Evolutionary conservation across 352 stramenopile genomes (phyloP).

Genomic region (Achlya hypogyna): DNA sequence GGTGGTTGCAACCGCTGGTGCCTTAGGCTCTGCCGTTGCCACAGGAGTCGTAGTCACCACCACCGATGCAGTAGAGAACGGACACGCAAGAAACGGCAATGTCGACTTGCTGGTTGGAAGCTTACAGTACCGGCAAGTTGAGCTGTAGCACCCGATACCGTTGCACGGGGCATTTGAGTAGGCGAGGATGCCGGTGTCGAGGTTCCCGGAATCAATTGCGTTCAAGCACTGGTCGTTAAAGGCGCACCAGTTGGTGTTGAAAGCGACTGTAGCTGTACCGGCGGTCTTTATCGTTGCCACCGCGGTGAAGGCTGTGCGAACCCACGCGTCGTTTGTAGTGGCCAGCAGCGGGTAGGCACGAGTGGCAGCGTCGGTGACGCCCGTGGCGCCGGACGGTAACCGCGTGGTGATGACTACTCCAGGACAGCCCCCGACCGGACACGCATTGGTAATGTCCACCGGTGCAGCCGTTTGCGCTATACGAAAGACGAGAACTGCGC

Average conservation of each 20-base stretch:
- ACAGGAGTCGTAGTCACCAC: neutral
- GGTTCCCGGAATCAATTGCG: conserved; percentile 29
- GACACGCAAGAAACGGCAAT: conserved; percentile 27
- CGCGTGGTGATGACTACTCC: conserved; percentile 21
- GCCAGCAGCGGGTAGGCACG: neutral
- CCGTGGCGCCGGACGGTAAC: conserved; percentile 3
- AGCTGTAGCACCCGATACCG: conserved; percentile 28
- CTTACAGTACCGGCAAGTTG: conserved; percentile 33
- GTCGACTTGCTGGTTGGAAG: conserved; percentile 24
- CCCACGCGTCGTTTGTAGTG: neutral
- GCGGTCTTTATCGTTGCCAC: neutral
- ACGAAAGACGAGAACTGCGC: conserved; percentile 19
- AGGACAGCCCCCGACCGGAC: conserved; percentile 24
- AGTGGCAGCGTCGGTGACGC: conserved; percentile 14
- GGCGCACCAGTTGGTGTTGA: conserved; percentile 28
- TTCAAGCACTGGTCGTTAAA: conserved; percentile 30
- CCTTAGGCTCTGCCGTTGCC: neutral
- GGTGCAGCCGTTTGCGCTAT: conserved; percentile 21
- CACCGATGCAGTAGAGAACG: conserved; percentile 24
- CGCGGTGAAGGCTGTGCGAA: neutral
- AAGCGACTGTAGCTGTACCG: neutral
- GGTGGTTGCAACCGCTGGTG: too few species aligned
- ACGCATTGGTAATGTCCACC: conserved; percentile 5
- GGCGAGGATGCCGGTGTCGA: conserved; percentile 26
- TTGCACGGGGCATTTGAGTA: conserved; percentile 24